Percentiles rank a stretch among this genome's conserved stretches.
These are phyloP conservation scores for Ormosia semicastrata DNA, from an alignment of 306 rosid species.

Conservation along the genomic window DNA sequence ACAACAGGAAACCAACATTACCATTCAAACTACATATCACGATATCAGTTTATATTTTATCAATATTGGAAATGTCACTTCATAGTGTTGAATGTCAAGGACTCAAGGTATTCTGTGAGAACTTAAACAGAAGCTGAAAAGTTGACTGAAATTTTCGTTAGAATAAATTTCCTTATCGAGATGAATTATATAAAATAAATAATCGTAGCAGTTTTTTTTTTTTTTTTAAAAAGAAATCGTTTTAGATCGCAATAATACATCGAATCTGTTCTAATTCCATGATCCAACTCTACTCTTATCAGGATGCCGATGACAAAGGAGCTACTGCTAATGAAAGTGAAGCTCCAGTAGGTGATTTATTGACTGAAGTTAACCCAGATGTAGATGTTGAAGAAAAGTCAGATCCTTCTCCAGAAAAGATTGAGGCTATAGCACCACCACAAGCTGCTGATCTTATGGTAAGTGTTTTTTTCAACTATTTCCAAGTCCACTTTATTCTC, in stretches of 20 bases:
- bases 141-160: neutral
- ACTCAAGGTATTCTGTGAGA: neutral
- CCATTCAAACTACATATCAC: neutral
- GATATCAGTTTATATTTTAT: neutral
- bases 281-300: neutral
- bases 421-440: slow-evolving; percentile 19
- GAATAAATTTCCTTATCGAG: neutral
- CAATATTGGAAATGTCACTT: neutral
- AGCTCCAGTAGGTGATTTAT: neutral
- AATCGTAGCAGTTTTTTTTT: neutral
- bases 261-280: neutral
- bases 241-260: neutral
- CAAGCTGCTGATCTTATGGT: slow-evolving; percentile 47
- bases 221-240: neutral
- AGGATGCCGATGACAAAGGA: slow-evolving; percentile 15
- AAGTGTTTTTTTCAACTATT: neutral
- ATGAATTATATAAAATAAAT: neutral
- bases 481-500: neutral
- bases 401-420: neutral
- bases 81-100: neutral
- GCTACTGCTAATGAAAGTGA: neutral
- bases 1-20: too few relatives aligned
- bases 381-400: slow-evolving; percentile 1
- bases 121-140: neutral
- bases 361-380: neutral